These are phyloP conservation scores for Klebsormidium nitens DNA, from an alignment of 139 green algal genomes.

Conservation along the genomic window DNA sequence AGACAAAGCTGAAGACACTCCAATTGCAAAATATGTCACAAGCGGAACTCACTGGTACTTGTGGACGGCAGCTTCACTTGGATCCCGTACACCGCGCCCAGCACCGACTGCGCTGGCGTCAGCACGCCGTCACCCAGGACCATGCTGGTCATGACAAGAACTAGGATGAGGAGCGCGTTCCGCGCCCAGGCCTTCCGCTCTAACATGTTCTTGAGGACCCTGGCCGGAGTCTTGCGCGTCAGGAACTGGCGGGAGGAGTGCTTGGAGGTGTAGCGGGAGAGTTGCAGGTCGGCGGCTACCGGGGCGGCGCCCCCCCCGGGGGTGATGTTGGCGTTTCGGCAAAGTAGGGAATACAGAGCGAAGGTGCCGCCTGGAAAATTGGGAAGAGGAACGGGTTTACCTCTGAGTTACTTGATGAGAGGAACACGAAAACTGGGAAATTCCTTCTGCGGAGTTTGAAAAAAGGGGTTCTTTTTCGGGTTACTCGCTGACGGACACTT, in stretches of 20 bases:
- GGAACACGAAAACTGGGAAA: not conserved
- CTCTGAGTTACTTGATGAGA: not conserved
- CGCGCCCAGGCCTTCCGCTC: not conserved
- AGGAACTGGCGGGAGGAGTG: not conserved
- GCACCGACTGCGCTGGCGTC: slow-evolving; percentile 43
- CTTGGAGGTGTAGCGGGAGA: not conserved
- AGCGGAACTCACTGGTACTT: no score
- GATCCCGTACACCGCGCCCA: not conserved
- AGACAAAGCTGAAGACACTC: no score
- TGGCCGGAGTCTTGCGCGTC: no score
- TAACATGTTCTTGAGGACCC: no score
- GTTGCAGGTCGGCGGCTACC: not conserved
- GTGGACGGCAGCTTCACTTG: slow-evolving; percentile 5
- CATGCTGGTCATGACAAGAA: slow-evolving; percentile 43
- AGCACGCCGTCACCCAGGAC: slow-evolving; percentile 50
- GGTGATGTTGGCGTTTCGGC: slow-evolving; percentile 36
- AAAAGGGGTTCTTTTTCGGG: not conserved
- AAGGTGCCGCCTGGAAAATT: slow-evolving; percentile 59
- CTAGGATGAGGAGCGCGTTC: slow-evolving; percentile 44
- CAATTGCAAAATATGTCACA: no score
- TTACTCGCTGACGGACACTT: not conserved
- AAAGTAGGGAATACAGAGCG: slow-evolving; percentile 64
- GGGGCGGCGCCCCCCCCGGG: not conserved
- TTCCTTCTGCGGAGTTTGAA: not conserved
- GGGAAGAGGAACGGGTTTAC: not conserved